phyloP scores from a whole-genome alignment of 805 yeast genomes.

The Saturnispora dispora region DNA sequence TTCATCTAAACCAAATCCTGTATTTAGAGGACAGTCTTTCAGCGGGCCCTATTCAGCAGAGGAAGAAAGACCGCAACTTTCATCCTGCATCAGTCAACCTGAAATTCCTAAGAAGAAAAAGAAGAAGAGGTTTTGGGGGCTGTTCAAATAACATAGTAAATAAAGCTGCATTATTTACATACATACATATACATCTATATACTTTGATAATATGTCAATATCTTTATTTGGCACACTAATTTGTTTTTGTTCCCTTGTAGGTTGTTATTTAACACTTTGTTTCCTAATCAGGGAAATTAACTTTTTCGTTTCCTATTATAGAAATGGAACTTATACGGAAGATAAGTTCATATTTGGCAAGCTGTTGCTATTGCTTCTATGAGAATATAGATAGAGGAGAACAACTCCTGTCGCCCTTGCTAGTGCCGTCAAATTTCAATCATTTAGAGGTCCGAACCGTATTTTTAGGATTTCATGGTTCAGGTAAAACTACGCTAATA shows the following conservation, averaged over 20 bases:
- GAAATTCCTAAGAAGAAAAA: slow-evolving; percentile 8
- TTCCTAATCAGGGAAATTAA: background rate
- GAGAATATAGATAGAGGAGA: background rate
- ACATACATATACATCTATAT: background rate
- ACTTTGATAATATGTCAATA: background rate
- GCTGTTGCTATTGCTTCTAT: background rate
- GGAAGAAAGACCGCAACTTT: background rate
- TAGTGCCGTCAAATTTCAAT: background rate
- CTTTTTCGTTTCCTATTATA: background rate
- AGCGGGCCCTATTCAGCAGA: background rate
- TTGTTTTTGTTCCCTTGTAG: background rate
- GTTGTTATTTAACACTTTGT: background rate
- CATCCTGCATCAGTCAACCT: background rate
- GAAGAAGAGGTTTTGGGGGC: slow-evolving; percentile 9
- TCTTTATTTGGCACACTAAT: background rate
- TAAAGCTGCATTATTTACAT: background rate
- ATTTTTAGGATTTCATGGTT: slow-evolving; percentile 23
- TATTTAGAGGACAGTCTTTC: background rate
- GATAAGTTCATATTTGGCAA: slow-evolving; percentile 4
- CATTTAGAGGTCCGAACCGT: slow-evolving; percentile 18
- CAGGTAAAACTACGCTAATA: slow-evolving; percentile 20
- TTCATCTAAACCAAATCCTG: background rate
- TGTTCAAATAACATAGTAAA: background rate
- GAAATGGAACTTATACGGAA: background rate
- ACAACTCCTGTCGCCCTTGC: background rate